Percentiles rank a stretch among this genome's conserved stretches.
phyloP scores from a whole-genome alignment of 495 filamentous ascomycete species.

The Trichoderma orchidacearum region DNA sequence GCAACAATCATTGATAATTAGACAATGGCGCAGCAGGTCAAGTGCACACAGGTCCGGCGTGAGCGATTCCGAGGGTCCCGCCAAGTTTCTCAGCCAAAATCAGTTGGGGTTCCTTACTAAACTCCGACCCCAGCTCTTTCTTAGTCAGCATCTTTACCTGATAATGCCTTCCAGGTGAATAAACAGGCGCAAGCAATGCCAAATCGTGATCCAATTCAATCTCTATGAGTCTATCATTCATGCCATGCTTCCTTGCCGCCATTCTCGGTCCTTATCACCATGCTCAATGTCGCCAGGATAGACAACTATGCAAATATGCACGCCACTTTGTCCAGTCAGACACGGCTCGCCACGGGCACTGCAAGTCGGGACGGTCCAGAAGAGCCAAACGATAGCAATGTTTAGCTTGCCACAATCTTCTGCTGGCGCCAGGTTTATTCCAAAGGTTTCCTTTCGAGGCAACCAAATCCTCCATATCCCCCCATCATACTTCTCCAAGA shows the following conservation, averaged over 20 bases:
- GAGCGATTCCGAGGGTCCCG: neutral
- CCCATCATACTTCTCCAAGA: neutral
- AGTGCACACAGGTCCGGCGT: neutral
- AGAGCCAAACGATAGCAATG: too few relatives aligned
- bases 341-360: too few relatives aligned
- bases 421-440: neutral
- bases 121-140: neutral
- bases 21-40: neutral
- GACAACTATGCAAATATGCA: too few relatives aligned
- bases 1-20: neutral
- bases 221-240: too few relatives aligned
- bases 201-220: neutral
- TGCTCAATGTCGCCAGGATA: too few relatives aligned
- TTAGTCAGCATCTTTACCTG: neutral
- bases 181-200: neutral
- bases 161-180: neutral
- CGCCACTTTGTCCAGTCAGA: too few relatives aligned
- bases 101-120: neutral
- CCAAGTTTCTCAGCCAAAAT: neutral
- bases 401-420: neutral
- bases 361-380: too few relatives aligned
- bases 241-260: too few relatives aligned
- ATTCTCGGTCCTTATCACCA: too few relatives aligned
- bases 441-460: too few relatives aligned
- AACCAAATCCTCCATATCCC: too few relatives aligned